Evolutionary conservation across 2,329 filamentous ascomycete genomes (phyloP).

Genomic region (Venturia aucupariae): DNA sequence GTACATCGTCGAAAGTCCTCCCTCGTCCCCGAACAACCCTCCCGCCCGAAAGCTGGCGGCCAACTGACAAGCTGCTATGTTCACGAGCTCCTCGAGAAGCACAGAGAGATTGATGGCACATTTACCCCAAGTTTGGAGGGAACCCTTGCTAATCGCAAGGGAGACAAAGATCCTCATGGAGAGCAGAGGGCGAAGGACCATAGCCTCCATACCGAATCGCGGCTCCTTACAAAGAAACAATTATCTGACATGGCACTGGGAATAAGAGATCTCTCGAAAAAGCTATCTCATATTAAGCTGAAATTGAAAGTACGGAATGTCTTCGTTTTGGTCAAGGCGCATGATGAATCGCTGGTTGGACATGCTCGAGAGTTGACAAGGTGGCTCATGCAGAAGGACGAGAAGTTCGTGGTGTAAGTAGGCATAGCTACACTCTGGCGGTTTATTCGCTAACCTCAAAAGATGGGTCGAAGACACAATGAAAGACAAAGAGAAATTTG

Average conservation of each 20-base stretch:
- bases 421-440: neutral
- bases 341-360: slow-evolving; percentile 69
- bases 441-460: neutral
- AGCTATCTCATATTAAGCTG: slow-evolving; percentile 72
- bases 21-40: slow-evolving; percentile 35
- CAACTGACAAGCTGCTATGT: slow-evolving; percentile 51
- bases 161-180: slow-evolving; percentile 22
- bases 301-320: slow-evolving; percentile 73
- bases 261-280: slow-evolving; percentile 80
- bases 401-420: slow-evolving; percentile 61
- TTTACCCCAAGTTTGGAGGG: slow-evolving; percentile 22
- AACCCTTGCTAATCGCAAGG: slow-evolving; percentile 19
- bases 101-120: slow-evolving; percentile 22
- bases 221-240: slow-evolving; percentile 90
- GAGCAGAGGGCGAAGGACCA: slow-evolving; percentile 23
- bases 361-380: slow-evolving; percentile 67
- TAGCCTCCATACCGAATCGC: slow-evolving; percentile 41
- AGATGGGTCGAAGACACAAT: slow-evolving; percentile 68
- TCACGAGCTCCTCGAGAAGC: slow-evolving; percentile 47
- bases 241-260: slow-evolving; percentile 96
- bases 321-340: slow-evolving; percentile 85
- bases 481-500: slow-evolving; percentile 61
- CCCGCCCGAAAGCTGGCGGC: slow-evolving; percentile 25
- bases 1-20: slow-evolving; percentile 52
- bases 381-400: slow-evolving; percentile 70